phyloP scores from a whole-genome alignment of 2,329 filamentous ascomycete genomes.

The Lasiodiplodia sp. region DNA sequence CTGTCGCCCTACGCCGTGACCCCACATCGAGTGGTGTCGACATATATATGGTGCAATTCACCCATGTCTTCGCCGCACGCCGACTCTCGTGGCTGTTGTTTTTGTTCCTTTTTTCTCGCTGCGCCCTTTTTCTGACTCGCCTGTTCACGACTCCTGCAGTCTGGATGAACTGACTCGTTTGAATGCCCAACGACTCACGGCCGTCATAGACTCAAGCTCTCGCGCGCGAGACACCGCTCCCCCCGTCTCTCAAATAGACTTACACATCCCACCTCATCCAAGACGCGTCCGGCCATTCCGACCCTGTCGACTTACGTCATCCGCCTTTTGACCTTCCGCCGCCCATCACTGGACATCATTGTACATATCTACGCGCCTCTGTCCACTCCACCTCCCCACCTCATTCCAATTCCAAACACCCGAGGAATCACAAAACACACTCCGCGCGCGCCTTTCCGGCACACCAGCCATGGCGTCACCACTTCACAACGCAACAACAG shows the following conservation, averaged over 20 bases:
- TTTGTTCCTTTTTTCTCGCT: neutral
- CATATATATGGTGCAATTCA: neutral
- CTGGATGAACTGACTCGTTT: neutral
- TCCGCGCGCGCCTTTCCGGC: neutral
- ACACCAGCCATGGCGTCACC: neutral
- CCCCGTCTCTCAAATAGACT: neutral
- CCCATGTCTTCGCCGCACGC: neutral
- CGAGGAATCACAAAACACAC: neutral
- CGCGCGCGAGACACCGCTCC: neutral
- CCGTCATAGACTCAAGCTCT: neutral
- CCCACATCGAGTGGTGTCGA: neutral
- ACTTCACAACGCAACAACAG: neutral
- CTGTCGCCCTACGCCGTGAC: slow-evolving; percentile 4
- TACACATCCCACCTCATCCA: neutral
- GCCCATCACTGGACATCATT: neutral
- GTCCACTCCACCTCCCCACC: too few species aligned
- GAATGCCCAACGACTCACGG: neutral
- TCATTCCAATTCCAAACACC: neutral
- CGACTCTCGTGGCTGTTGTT: neutral
- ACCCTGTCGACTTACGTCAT: neutral
- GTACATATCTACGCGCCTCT: neutral
- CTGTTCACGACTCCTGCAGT: neutral
- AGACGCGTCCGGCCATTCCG: neutral
- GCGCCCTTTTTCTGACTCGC: neutral
- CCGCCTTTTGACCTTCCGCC: neutral